These are phyloP conservation scores for Cyamopsis tetragonoloba DNA, from an alignment of 306 rosid genomes.

Conservation along the genomic window DNA sequence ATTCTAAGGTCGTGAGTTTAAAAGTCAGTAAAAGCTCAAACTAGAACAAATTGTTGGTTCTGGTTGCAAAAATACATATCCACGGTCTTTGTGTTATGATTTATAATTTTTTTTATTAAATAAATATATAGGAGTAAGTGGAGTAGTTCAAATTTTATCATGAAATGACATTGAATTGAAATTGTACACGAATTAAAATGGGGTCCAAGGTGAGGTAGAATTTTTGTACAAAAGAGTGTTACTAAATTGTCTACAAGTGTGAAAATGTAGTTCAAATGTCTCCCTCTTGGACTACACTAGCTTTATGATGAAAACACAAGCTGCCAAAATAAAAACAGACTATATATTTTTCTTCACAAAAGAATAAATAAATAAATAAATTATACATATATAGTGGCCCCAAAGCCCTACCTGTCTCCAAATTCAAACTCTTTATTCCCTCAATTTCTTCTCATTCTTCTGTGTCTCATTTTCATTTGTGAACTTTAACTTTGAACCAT, in stretches of 20 bases:
- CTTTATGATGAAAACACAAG: slow-evolving; percentile 31
- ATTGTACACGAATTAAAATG: slow-evolving; percentile 25
- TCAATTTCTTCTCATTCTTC: slow-evolving; percentile 27
- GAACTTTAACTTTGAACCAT: slow-evolving; percentile 18
- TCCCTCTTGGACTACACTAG: slow-evolving; percentile 39
- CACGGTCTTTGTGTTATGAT: neutral
- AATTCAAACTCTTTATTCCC: slow-evolving; percentile 11
- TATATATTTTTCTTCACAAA: slow-evolving; percentile 5
- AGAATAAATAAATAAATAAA: no score
- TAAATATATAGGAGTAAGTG: neutral
- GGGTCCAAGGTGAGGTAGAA: slow-evolving; percentile 32
- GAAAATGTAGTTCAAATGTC: slow-evolving; percentile 34
- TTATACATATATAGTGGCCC: slow-evolving; percentile 23
- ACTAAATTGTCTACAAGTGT: slow-evolving; percentile 34
- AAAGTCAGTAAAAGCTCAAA: neutral
- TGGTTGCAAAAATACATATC: neutral
- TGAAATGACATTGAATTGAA: slow-evolving; percentile 26
- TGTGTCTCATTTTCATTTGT: slow-evolving; percentile 16
- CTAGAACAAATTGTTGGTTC: neutral
- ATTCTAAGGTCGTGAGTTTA: no score
- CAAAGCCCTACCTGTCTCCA: slow-evolving; percentile 24
- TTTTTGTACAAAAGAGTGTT: slow-evolving; percentile 35
- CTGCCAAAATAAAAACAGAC: slow-evolving; percentile 18
- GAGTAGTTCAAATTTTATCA: neutral
- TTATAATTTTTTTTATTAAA: no score